Percentiles rank a stretch among this genome's conserved stretches.
Conservation (phyloP, 2,329 filamentous ascomycete species). For the Trichoderma endophyticum region DNA sequence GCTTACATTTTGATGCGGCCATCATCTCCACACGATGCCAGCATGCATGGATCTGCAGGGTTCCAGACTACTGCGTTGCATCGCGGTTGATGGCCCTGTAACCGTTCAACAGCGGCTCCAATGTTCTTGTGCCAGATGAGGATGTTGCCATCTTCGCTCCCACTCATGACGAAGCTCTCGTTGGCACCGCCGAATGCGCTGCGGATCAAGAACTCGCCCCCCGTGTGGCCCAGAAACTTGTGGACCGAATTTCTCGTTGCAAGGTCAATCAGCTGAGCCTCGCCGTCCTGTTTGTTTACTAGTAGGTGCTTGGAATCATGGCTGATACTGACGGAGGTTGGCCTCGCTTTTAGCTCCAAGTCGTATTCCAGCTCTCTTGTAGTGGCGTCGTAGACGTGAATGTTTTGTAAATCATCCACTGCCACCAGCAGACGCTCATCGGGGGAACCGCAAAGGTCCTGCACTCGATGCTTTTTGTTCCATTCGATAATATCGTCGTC, state of each 20-base stretch:
- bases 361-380: constrained; percentile 73
- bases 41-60: constrained; percentile 74
- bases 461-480: constrained; percentile 69
- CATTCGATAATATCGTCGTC: constrained; percentile 64
- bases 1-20: constrained; percentile 79
- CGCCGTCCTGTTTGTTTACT: constrained; percentile 74
- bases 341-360: constrained; percentile 60
- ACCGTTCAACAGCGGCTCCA: constrained; percentile 68
- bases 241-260: constrained; percentile 68
- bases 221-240: constrained; percentile 71
- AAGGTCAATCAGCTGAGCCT: constrained; percentile 76
- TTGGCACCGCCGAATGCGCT: constrained; percentile 83
- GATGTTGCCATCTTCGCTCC: constrained; percentile 76
- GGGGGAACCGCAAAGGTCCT: constrained; percentile 79
- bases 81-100: constrained; percentile 70
- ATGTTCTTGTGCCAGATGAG: constrained; percentile 91
- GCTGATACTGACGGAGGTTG: constrained; percentile 79
- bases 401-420: constrained; percentile 64
- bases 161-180: constrained; percentile 87
- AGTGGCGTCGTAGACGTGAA: constrained; percentile 80
- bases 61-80: constrained; percentile 92
- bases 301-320: constrained; percentile 77
- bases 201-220: constrained; percentile 75
- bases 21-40: constrained; percentile 91
- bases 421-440: constrained; percentile 79